phyloP scores from a whole-genome alignment of 2,329 filamentous ascomycete genomes.

The Aspergillus sp. region DNA sequence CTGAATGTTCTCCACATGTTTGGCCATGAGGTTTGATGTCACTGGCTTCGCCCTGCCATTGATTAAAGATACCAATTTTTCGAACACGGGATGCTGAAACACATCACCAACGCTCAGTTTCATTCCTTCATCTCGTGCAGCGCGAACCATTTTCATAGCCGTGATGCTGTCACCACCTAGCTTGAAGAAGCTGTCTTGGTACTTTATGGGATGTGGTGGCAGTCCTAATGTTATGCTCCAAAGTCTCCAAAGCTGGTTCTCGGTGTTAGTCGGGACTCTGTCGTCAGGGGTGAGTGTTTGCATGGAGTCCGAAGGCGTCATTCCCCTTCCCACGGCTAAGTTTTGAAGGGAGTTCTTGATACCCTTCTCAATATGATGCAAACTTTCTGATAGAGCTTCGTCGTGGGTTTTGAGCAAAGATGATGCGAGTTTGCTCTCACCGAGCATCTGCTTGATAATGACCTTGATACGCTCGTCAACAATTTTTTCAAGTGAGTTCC shows the following conservation, averaged over 20 bases:
- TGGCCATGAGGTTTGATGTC: slow-evolving; percentile 17
- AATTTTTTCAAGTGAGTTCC: slow-evolving; percentile 28
- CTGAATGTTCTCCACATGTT: slow-evolving; percentile 9
- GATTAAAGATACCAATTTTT: slow-evolving; percentile 38
- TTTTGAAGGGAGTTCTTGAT: slow-evolving; percentile 13
- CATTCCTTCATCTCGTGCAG: slow-evolving; percentile 40
- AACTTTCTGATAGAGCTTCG: neutral
- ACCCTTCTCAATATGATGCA: neutral
- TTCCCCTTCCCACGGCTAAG: neutral
- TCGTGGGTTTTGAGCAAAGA: slow-evolving; percentile 9
- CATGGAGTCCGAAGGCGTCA: slow-evolving; percentile 20
- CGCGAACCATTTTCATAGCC: slow-evolving; percentile 43
- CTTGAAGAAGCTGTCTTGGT: slow-evolving; percentile 44
- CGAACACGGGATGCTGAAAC: slow-evolving; percentile 43
- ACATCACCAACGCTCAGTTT: slow-evolving; percentile 45
- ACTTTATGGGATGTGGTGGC: slow-evolving; percentile 31
- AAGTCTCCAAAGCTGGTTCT: slow-evolving; percentile 38
- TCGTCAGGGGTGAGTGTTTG: slow-evolving; percentile 33
- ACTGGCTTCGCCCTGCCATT: slow-evolving; percentile 20
- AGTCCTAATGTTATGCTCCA: slow-evolving; percentile 40
- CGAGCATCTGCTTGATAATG: slow-evolving; percentile 34
- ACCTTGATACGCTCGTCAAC: slow-evolving; percentile 37
- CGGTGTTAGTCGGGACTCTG: slow-evolving; percentile 27
- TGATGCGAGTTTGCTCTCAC: slow-evolving; percentile 26
- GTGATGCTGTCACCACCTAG: slow-evolving; percentile 43